A percentile compares a stretch with the other conserved stretches of the same genome.
These are phyloP conservation scores for Ophiocordyceps camponoti-floridani DNA, from an alignment of 2,329 filamentous ascomycete genomes.

Conservation along the genomic window DNA sequence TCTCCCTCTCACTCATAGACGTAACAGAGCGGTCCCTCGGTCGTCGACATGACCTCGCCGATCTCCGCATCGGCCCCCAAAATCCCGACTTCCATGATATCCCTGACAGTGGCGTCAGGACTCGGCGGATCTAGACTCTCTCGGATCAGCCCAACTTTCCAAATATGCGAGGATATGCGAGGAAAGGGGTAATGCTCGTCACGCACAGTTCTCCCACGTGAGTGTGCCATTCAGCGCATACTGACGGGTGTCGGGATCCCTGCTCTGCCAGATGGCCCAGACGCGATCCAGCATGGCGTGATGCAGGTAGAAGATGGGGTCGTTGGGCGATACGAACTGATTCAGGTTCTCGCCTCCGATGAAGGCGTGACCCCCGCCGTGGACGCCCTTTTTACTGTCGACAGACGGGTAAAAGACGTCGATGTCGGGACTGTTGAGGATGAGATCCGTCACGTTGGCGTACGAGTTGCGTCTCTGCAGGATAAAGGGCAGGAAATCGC, in stretches of 20 bases:
- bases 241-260: neutral
- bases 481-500: conserved; percentile 1
- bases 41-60: neutral
- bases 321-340: conserved; percentile 8
- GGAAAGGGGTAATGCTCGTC: neutral
- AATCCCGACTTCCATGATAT: neutral
- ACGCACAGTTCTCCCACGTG: neutral
- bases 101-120: neutral
- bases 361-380: conserved; percentile 15
- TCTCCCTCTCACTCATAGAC: neutral
- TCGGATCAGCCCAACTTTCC: neutral
- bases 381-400: conserved; percentile 6
- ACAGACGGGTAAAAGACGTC: neutral
- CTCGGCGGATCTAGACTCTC: neutral
- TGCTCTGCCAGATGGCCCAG: conserved; percentile 9
- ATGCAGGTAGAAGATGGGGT: conserved; percentile 11
- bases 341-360: neutral
- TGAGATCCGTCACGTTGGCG: neutral
- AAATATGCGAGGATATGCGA: neutral
- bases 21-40: neutral
- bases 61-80: neutral
- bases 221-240: neutral
- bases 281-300: conserved; percentile 12
- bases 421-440: neutral
- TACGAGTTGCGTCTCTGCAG: neutral